Conservation (phyloP, 805 yeast genomes). For the Metschnikowia lachancei region DNA sequence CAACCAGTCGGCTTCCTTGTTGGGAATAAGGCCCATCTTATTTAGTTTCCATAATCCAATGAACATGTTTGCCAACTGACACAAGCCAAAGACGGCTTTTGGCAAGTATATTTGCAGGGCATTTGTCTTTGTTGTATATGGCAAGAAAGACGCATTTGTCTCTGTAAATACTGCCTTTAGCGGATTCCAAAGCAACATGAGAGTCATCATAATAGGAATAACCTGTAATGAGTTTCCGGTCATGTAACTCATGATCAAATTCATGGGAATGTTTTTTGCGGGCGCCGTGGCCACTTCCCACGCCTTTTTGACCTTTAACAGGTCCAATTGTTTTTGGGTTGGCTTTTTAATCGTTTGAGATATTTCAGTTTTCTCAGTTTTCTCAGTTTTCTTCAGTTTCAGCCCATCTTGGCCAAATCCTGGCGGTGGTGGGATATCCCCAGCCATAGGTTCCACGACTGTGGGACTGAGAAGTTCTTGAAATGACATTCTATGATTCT, state of each 20-base stretch:
- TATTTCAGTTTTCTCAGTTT: slow-evolving; percentile 1
- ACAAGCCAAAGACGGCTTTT: slow-evolving; percentile 46
- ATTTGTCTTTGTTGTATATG: slow-evolving; percentile 41
- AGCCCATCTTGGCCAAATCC: slow-evolving; percentile 16
- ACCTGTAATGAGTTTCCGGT: slow-evolving; percentile 87
- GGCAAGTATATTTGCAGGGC: slow-evolving; percentile 35
- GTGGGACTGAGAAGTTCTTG: slow-evolving; percentile 16
- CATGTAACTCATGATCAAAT: slow-evolving; percentile 85
- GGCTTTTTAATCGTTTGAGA: slow-evolving; percentile 15
- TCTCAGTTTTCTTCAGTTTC: slow-evolving; percentile 5
- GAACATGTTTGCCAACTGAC: slow-evolving; percentile 54
- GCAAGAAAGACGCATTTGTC: slow-evolving; percentile 54
- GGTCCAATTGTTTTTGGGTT: slow-evolving; percentile 27
- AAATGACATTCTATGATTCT: slow-evolving; percentile 8
- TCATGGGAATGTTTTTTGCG: slow-evolving; percentile 85
- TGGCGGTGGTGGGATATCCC: slow-evolving; percentile 18
- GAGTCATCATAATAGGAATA: slow-evolving; percentile 86
- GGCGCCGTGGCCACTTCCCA: slow-evolving; percentile 87
- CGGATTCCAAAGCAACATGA: slow-evolving; percentile 79
- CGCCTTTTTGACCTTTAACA: slow-evolving; percentile 58
- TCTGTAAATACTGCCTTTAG: slow-evolving; percentile 62
- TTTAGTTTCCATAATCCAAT: slow-evolving; percentile 85
- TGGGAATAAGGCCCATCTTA: slow-evolving; percentile 88
- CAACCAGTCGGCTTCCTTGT: slow-evolving; percentile 85
- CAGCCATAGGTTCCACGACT: slow-evolving; percentile 8